Conservation (phyloP, 2,329 filamentous ascomycete species). For the Pseudocercospora cruenta region DNA sequence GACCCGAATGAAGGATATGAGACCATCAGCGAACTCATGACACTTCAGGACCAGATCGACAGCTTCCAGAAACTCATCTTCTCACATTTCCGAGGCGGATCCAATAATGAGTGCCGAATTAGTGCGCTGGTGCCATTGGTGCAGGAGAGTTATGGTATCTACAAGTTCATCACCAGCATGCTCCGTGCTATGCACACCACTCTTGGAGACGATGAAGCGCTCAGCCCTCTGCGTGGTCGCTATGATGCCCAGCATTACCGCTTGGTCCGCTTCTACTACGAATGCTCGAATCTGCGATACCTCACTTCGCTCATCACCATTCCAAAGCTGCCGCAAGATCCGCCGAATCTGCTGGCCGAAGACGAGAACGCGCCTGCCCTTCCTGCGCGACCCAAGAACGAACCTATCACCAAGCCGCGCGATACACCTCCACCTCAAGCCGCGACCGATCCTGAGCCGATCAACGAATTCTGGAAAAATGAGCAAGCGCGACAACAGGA, state of each 20-base stretch:
- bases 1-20: conserved; percentile 97
- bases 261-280: conserved; percentile 97
- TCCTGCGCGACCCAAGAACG: conserved; percentile 70
- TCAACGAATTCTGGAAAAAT: conserved; percentile 97
- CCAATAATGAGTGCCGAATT: conserved; percentile 96
- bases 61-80: conserved; percentile 98
- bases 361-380: conserved; percentile 78
- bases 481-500: conserved; percentile 89
- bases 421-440: conserved; percentile 69
- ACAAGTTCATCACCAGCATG: conserved; percentile 99
- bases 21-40: conserved; percentile 96
- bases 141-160: conserved; percentile 97
- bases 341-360: conserved; percentile 83
- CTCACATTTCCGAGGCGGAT: conserved; percentile 87
- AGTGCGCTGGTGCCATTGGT: conserved; percentile 91
- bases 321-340: conserved; percentile 91
- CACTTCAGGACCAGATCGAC: conserved; percentile 96
- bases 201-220: conserved; percentile 88
- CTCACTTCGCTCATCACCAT: conserved; percentile 95
- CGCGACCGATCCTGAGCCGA: conserved; percentile 84
- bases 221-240: conserved; percentile 82
- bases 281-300: conserved; percentile 96
- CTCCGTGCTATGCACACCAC: conserved; percentile 89
- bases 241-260: conserved; percentile 97
- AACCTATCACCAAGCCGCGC: conserved; percentile 70